Evolutionary conservation across 345 rosid genomes (phyloP).

Genomic region (Noccaea caerulescens): DNA sequence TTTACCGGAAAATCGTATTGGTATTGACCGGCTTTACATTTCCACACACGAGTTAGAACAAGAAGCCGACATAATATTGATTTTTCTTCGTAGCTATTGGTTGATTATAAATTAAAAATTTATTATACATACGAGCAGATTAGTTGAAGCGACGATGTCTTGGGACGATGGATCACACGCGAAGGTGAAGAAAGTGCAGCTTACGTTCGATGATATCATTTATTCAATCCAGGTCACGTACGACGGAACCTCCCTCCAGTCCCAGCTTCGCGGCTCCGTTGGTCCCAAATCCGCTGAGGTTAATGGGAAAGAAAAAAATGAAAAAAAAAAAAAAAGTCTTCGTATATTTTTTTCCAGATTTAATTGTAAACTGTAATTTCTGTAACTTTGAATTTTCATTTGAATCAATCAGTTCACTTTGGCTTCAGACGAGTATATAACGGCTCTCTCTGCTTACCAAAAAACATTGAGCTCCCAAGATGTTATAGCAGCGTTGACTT

Average conservation of each 20-base stretch:
- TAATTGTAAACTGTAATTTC: not conserved
- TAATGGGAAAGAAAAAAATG: not conserved
- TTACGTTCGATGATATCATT: slow-evolving; percentile 40
- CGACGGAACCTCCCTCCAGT: slow-evolving; percentile 38
- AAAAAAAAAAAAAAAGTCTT: not conserved
- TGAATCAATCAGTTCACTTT: slow-evolving; percentile 36
- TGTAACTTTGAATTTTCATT: not conserved
- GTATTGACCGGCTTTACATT: not conserved
- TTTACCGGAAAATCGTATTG: not conserved
- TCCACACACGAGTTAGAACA: not conserved
- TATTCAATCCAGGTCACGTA: slow-evolving; percentile 42
- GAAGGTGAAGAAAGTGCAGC: slow-evolving; percentile 42
- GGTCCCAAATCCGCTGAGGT: slow-evolving; percentile 41
- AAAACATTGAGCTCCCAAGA: slow-evolving; percentile 30
- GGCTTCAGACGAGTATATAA: slow-evolving; percentile 43
- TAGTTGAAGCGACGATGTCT: slow-evolving; percentile 29
- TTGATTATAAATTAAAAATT: not conserved
- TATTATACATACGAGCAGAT: not conserved
- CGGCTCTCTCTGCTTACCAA: slow-evolving; percentile 32
- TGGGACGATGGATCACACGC: slow-evolving; percentile 46
- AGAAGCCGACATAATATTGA: too few species aligned
- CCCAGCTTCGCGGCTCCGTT: slow-evolving; percentile 39
- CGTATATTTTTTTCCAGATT: not conserved
- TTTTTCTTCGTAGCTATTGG: not conserved
- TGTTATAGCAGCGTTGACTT: slow-evolving; percentile 34